A percentile compares a stretch with the other conserved stretches of the same genome.
phyloP scores from a whole-genome alignment of 495 filamentous ascomycete genomes.

The Penicillium macrosclerotiorum region DNA sequence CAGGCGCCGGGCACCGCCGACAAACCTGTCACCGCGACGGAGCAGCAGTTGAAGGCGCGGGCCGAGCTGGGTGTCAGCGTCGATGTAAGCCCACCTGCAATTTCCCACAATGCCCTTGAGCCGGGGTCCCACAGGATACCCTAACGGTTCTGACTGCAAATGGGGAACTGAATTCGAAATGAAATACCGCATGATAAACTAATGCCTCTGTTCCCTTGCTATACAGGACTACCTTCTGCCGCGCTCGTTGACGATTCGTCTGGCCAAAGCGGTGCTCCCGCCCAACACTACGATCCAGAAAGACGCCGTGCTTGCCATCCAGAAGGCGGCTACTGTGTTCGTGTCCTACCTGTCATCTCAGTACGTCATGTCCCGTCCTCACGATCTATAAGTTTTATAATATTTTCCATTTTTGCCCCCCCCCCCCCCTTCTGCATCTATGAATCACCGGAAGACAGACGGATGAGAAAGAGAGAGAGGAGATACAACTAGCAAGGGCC shows the following conservation, averaged over 20 bases:
- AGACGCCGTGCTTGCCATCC: constrained; percentile 86
- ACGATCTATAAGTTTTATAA: neutral
- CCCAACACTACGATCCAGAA: constrained; percentile 93
- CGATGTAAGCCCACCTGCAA: constrained; percentile 29
- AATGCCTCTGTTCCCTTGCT: neutral
- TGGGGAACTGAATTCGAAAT: no score
- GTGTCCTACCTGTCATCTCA: constrained; percentile 82
- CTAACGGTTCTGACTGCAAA: neutral
- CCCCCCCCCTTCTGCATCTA: no score
- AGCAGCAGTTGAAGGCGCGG: constrained; percentile 47
- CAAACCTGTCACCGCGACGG: constrained; percentile 39
- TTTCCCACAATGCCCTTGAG: neutral
- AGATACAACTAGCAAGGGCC: constrained; percentile 1
- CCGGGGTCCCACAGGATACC: neutral
- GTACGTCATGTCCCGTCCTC: constrained; percentile 49
- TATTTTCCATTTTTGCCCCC: no score
- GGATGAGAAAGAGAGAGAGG: neutral
- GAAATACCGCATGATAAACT: neutral
- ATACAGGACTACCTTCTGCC: constrained; percentile 89
- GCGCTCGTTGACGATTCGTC: constrained; percentile 86
- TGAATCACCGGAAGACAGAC: no score
- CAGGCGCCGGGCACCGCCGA: constrained; percentile 17
- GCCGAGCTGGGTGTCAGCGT: constrained; percentile 43
- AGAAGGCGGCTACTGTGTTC: constrained; percentile 92
- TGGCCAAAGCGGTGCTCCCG: constrained; percentile 96